phyloP scores from a whole-genome alignment of 257 asterid genomes.

The Verbena officinalis region DNA sequence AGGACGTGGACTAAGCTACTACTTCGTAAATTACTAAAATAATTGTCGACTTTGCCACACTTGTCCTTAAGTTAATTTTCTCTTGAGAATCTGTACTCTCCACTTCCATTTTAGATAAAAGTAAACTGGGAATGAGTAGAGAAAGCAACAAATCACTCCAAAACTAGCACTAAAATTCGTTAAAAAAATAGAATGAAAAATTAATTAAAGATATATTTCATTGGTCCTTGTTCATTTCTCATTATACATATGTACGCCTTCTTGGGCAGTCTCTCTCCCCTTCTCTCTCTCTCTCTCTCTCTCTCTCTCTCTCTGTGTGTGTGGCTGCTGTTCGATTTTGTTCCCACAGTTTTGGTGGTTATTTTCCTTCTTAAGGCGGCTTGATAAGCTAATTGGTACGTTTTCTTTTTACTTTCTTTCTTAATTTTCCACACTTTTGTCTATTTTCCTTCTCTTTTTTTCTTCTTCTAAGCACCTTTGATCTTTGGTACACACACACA shows the following conservation, averaged over 20 bases:
- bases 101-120: not conserved
- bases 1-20: too few species aligned
- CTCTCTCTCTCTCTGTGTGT: slow-evolving; percentile 27
- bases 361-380: slow-evolving; percentile 26
- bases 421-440: not conserved
- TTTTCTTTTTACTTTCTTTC: slow-evolving; percentile 1
- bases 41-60: not conserved
- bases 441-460: not conserved
- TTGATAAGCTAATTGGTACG: slow-evolving; percentile 23
- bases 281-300: slow-evolving; percentile 13
- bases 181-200: not conserved
- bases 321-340: slow-evolving; percentile 36
- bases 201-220: slow-evolving; percentile 43
- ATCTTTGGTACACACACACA: not conserved
- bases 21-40: not conserved
- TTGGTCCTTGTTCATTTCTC: slow-evolving; percentile 43
- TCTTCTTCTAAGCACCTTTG: not conserved
- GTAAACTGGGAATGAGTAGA: slow-evolving; percentile 29
- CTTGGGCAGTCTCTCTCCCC: slow-evolving; percentile 21
- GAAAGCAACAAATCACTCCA: slow-evolving; percentile 27
- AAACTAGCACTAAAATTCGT: slow-evolving; percentile 11
- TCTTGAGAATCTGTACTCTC: not conserved
- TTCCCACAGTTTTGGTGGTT: slow-evolving; percentile 41
- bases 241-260: slow-evolving; percentile 29
- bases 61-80: too few species aligned